These are phyloP conservation scores for Quercus lobata DNA, from an alignment of 331 rosid species.

Conservation along the genomic window DNA sequence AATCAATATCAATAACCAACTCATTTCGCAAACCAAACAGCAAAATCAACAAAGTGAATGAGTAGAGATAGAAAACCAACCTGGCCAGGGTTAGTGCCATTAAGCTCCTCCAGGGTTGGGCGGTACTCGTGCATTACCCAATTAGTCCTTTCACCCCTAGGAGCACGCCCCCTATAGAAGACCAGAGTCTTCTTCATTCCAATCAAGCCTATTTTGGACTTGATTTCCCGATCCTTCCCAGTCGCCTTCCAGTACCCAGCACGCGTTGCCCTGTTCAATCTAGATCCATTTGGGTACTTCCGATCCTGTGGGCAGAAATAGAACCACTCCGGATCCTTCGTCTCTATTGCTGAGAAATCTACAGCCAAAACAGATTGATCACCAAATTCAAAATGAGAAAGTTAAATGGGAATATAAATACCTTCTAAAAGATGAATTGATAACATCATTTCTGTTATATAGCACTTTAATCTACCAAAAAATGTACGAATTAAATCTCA, in stretches of 20 bases:
- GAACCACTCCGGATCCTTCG: constrained; percentile 94
- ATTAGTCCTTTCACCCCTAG: constrained; percentile 77
- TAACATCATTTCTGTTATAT: background rate
- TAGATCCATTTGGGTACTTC: constrained; percentile 91
- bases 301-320: constrained; percentile 96
- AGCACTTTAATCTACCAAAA: background rate
- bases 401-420: background rate
- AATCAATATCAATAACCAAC: background rate
- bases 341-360: constrained; percentile 69
- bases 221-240: constrained; percentile 89
- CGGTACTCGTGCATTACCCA: constrained; percentile 99
- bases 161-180: constrained; percentile 92
- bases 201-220: constrained; percentile 59
- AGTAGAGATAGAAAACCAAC: constrained; percentile 28
- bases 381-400: background rate
- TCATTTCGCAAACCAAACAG: background rate
- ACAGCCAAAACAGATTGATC: constrained; percentile 10
- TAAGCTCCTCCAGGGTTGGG: constrained; percentile 73
- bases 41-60: background rate
- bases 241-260: constrained; percentile 98
- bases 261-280: constrained; percentile 82
- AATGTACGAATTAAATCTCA: background rate
- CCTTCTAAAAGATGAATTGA: background rate
- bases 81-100: constrained; percentile 98
- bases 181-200: constrained; percentile 99